phyloP scores from a whole-genome alignment of 768 basidiomycete genomes.

The Boletus bicolor region DNA sequence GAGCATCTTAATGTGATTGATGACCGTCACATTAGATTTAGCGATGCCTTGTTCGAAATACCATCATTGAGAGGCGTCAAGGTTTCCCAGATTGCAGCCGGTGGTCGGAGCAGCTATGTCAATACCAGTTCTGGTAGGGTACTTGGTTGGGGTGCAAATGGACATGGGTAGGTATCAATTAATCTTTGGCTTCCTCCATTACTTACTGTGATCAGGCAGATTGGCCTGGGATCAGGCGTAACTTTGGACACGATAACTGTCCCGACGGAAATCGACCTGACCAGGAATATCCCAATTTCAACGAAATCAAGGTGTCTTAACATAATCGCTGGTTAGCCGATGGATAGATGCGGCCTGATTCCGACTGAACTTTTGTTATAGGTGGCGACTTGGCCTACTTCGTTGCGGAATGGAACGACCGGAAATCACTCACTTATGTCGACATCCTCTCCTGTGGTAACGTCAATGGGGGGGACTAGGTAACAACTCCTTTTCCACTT shows the following conservation, averaged over 20 bases:
- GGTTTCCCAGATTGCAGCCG: slow-evolving; percentile 69
- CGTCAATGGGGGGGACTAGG: slow-evolving; percentile 78
- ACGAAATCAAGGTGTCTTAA: slow-evolving; percentile 59
- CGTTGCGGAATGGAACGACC: slow-evolving; percentile 55
- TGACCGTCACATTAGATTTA: slow-evolving; percentile 56
- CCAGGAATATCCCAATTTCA: slow-evolving; percentile 49
- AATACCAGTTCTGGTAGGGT: slow-evolving; percentile 68
- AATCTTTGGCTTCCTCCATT: background rate
- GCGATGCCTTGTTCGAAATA: slow-evolving; percentile 70
- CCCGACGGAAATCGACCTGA: slow-evolving; percentile 82
- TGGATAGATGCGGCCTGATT: background rate
- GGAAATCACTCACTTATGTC: slow-evolving; percentile 35
- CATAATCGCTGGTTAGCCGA: slow-evolving; percentile 56
- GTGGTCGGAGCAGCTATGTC: slow-evolving; percentile 69
- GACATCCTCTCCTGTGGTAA: slow-evolving; percentile 78
- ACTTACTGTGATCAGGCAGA: slow-evolving; percentile 51
- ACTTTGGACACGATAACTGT: slow-evolving; percentile 67
- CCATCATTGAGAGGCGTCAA: slow-evolving; percentile 64
- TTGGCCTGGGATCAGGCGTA: slow-evolving; percentile 69
- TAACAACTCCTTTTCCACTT: slow-evolving; percentile 58
- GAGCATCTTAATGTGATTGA: slow-evolving; percentile 29
- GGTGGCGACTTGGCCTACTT: slow-evolving; percentile 80
- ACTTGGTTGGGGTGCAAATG: slow-evolving; percentile 88
- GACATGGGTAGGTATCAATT: slow-evolving; percentile 57
- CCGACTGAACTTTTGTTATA: slow-evolving; percentile 20